phyloP scores from a whole-genome alignment of 208 protist species.

The Endotrypanum monterogeii region DNA sequence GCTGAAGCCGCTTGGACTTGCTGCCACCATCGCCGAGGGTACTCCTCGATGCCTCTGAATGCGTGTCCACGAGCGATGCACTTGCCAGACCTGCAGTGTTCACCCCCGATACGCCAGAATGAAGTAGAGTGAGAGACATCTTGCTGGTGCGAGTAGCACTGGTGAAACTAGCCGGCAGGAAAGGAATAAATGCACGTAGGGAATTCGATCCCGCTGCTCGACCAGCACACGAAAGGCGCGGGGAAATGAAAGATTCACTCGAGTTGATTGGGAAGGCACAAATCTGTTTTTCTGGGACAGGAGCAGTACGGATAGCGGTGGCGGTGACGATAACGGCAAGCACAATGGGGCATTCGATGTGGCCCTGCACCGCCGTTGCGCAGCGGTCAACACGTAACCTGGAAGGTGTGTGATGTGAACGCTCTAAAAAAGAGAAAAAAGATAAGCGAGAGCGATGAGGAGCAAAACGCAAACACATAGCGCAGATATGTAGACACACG shows the following conservation, averaged over 20 bases:
- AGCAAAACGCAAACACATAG: not conserved
- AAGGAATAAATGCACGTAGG: not conserved
- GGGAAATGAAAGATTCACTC: not conserved
- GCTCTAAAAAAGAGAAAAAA: not conserved
- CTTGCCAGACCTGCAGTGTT: not conserved
- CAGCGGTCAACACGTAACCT: not conserved
- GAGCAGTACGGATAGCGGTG: not conserved
- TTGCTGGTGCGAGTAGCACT: constrained; percentile 5
- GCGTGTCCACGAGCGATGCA: not conserved
- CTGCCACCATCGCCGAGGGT: constrained; percentile 27
- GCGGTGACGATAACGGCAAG: not conserved
- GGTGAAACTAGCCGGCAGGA: not conserved
- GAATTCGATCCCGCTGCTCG: not conserved
- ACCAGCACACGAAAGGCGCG: not conserved
- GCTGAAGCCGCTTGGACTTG: constrained; percentile 21
- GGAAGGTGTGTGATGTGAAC: not conserved
- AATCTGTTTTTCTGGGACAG: not conserved
- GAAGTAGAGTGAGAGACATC: constrained; percentile 35
- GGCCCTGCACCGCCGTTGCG: not conserved
- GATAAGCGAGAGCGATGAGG: not conserved
- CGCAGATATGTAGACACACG: not conserved
- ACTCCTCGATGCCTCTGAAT: constrained; percentile 3
- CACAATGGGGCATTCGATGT: not conserved
- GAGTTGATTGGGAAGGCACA: not conserved
- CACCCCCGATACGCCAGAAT: constrained; percentile 24